A percentile compares a stretch with the other conserved stretches of the same genome.
Evolutionary conservation across 176 grass and related monocot genomes (phyloP).

Genomic region (Puccinellia tenuiflora): DNA sequence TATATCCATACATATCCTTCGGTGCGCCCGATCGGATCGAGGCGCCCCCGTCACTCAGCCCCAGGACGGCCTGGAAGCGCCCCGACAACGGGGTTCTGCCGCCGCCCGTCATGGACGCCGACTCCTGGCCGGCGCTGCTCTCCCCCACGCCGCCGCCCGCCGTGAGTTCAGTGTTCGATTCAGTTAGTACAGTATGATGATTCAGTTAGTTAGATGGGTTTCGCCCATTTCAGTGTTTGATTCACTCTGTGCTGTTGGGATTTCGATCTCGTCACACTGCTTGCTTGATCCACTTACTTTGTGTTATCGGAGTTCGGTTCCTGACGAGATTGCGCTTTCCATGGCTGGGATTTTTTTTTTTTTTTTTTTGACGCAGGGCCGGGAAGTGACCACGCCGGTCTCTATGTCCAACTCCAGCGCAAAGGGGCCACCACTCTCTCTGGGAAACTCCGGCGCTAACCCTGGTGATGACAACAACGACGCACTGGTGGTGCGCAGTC

Average conservation of each 20-base stretch:
- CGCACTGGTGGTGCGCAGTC: background rate
- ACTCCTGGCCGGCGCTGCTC: conserved; percentile 76
- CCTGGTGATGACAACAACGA: conserved; percentile 9
- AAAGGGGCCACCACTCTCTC: conserved; percentile 9
- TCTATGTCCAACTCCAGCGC: background rate
- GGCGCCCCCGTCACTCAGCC: conserved; percentile 13
- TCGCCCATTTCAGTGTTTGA: background rate
- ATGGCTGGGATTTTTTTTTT: too few species aligned
- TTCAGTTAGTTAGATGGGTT: background rate
- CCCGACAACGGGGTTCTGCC: conserved; percentile 26
- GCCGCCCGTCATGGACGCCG: conserved; percentile 50
- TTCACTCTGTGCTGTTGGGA: background rate
- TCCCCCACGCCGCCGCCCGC: conserved; percentile 30
- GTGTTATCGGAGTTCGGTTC: background rate
- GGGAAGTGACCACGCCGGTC: background rate
- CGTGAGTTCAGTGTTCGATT: conserved; percentile 39
- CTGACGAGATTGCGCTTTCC: conserved; percentile 31
- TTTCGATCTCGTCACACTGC: background rate
- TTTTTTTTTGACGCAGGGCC: conserved; percentile 16
- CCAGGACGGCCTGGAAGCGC: conserved; percentile 46
- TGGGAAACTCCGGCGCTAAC: conserved; percentile 9
- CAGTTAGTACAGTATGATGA: background rate
- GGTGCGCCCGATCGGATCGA: conserved; percentile 13
- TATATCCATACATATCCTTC: background rate
- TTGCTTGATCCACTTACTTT: background rate